phyloP scores from a whole-genome alignment of 495 filamentous ascomycete genomes.

The Lindgomyces ingoldianus region DNA sequence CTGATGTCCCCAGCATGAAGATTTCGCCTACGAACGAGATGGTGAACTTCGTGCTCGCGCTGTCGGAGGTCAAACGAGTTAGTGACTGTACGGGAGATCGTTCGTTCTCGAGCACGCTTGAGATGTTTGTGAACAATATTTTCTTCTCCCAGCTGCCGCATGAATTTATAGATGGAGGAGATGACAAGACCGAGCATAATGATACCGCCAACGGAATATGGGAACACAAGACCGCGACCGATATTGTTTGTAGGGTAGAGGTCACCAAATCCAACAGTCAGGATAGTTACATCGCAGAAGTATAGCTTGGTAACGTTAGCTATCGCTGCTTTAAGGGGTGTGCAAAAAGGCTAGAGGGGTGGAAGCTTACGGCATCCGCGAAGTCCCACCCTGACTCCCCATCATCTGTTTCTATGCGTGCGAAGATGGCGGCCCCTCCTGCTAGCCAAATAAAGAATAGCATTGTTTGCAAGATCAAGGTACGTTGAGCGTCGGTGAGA shows the following conservation, averaged over 20 bases:
- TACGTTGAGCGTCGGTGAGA: conserved; percentile 71
- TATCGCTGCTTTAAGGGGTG: background rate
- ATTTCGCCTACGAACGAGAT: conserved; percentile 17
- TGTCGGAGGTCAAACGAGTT: conserved; percentile 42
- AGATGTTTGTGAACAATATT: conserved; percentile 68
- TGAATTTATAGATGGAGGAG: conserved; percentile 54
- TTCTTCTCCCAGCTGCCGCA: conserved; percentile 61
- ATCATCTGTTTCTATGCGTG: conserved; percentile 42
- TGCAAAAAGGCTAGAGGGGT: background rate
- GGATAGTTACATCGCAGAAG: conserved; percentile 65
- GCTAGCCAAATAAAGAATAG: conserved; percentile 64
- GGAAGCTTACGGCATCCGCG: conserved; percentile 51
- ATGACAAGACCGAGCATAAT: conserved; percentile 52
- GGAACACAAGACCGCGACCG: conserved; percentile 47
- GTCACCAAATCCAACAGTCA: conserved; percentile 69
- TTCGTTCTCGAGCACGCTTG: conserved; percentile 57
- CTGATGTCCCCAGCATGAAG: conserved; percentile 4
- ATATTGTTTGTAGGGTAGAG: conserved; percentile 51
- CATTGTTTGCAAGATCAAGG: conserved; percentile 65
- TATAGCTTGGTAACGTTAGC: conserved; percentile 49
- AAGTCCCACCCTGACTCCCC: conserved; percentile 45
- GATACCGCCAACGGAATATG: conserved; percentile 51
- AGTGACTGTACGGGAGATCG: conserved; percentile 57
- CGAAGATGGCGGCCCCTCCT: conserved; percentile 61
- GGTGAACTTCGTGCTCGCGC: conserved; percentile 23